Percentiles rank a stretch among this genome's conserved stretches.
These are phyloP conservation scores for Neopestalotiopsis rosae DNA, from an alignment of 2,329 filamentous ascomycete species.

Conservation along the genomic window DNA sequence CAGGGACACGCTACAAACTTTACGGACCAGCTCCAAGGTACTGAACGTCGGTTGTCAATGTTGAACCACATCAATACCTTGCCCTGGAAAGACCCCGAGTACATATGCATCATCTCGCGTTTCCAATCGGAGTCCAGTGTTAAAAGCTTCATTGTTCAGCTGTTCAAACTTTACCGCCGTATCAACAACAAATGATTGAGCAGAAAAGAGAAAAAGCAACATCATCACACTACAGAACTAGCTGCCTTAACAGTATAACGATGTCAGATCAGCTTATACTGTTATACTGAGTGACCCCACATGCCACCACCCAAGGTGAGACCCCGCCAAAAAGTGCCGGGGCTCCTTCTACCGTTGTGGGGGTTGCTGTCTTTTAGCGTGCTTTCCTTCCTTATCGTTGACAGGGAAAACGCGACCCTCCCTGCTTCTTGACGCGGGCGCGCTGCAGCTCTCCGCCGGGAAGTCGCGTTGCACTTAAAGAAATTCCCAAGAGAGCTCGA, in stretches of 20 bases:
- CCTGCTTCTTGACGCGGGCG: conserved; percentile 3
- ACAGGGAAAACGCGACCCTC: conserved; percentile 12
- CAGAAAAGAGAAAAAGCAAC: neutral
- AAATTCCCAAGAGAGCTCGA: neutral
- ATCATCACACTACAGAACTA: neutral
- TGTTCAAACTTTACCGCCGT: too few relatives aligned
- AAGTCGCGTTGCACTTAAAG: conserved; percentile 17
- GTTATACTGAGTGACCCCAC: neutral
- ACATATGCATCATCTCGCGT: too few relatives aligned
- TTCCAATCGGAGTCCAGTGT: too few relatives aligned
- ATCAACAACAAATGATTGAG: too few relatives aligned
- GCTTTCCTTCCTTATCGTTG: neutral
- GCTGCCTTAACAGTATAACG: neutral
- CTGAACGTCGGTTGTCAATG: too few relatives aligned
- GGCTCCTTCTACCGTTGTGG: neutral
- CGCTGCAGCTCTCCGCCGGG: conserved; percentile 3
- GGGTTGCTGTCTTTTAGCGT: neutral
- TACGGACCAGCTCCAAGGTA: too few relatives aligned
- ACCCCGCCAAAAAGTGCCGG: conserved; percentile 2
- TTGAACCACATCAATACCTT: too few relatives aligned
- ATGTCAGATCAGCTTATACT: neutral
- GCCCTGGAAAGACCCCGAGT: too few relatives aligned
- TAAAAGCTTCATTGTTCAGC: too few relatives aligned
- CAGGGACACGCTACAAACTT: too few relatives aligned
- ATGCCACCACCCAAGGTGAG: neutral